Base-by-base conservation (phyloP, 768 basidiomycete genomes). In the Boletus subcaerulescens region DNA sequence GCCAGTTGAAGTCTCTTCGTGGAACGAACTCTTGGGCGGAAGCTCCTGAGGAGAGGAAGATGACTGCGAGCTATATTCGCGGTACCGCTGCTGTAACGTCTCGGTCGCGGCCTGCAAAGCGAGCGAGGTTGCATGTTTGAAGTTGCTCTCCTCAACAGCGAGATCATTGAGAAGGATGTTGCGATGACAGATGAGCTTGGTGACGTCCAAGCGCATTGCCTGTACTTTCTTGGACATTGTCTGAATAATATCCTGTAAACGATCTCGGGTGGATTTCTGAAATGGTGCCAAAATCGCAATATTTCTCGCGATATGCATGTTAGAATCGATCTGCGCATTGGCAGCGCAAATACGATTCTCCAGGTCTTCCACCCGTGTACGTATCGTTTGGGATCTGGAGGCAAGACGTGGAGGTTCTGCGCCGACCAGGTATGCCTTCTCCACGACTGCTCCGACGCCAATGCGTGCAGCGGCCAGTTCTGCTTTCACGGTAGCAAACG, bases 261-360 rank as follows among this genome's bases (percentile, higher is more conserved):
- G 81, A 57, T 92, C 89, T 45, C 94, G 83, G 4, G 94, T 94
- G 10, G 85, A 76, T 45, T 83, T 83, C 64, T 87, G 91, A 70
- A 98, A 95, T 4, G 97, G 95, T 15, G 91, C 88, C 38, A 98
- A 77, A 41, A 89, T 82, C 2, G 86, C 86, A 20, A 98, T 78
- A 63, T 95, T 96, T 40, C 89, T 86, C 20, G 88, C 82, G 41
- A 87, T 74, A 17, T 87, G 84, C 67, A 94, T 71, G 57, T 88
- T 82, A 11, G 79, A 70, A 46, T 88, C 83, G 22, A 96, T 83
- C 56, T 82, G 79, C 2, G 77, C 65, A 57, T 85, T 81, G 26
- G 77, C 75, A 3, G 75, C 68, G 15, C 73, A 67, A 50, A 93
- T 81, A 54, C 76, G 78, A 17, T 74, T 68, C 44, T 92, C 83